These are phyloP conservation scores for Botrytis pseudocinerea DNA, from an alignment of 2,329 filamentous ascomycete species.

Conservation along the genomic window DNA sequence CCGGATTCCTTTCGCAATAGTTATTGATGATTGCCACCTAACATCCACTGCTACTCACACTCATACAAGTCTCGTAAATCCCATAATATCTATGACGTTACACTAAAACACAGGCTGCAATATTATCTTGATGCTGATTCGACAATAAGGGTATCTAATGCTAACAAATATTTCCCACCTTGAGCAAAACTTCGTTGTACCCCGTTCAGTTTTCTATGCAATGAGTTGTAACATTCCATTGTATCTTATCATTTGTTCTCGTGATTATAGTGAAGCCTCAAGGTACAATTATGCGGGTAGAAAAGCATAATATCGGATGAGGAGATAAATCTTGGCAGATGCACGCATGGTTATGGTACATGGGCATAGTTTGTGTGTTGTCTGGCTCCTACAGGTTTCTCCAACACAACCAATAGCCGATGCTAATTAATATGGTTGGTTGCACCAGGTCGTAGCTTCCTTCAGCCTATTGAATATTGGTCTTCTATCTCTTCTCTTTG, in stretches of 20 bases:
- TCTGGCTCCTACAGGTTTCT: neutral
- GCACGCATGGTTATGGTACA: neutral
- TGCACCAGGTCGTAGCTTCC: neutral
- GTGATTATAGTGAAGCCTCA: neutral
- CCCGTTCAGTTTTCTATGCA: neutral
- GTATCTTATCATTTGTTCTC: neutral
- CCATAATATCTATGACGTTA: neutral
- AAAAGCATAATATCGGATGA: neutral
- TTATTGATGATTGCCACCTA: neutral
- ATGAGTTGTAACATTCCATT: neutral
- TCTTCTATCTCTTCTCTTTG: neutral
- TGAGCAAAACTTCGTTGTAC: neutral
- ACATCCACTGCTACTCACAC: neutral
- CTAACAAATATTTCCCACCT: neutral
- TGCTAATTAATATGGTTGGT: neutral
- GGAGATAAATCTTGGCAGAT: neutral
- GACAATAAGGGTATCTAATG: neutral
- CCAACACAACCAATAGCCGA: neutral
- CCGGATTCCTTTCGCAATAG: neutral
- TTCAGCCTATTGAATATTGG: neutral
- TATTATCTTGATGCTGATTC: neutral
- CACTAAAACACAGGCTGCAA: neutral
- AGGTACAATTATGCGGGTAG: neutral
- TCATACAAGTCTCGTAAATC: neutral
- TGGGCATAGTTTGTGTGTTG: neutral